Percentiles rank a stretch among this genome's conserved stretches.
Evolutionary conservation across 495 filamentous ascomycete genomes (phyloP).

Genomic region (Aspergillus nanangensis): DNA sequence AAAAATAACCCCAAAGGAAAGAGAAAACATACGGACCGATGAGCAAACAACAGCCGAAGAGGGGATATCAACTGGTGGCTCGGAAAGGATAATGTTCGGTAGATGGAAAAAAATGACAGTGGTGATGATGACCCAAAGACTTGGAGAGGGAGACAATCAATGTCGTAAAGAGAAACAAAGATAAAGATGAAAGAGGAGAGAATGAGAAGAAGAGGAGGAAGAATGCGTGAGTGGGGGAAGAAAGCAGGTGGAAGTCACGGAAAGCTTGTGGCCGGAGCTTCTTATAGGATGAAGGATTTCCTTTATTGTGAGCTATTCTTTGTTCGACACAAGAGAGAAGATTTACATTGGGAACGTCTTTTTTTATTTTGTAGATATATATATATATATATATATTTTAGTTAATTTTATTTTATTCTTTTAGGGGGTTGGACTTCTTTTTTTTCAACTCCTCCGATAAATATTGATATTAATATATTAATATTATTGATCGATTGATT

Average conservation of each 20-base stretch:
- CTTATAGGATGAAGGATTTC: conserved; percentile 3
- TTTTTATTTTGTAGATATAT: too few species aligned
- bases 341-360: too few species aligned
- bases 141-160: too few species aligned
- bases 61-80: too few species aligned
- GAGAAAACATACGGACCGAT: neutral
- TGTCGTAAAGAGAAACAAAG: neutral
- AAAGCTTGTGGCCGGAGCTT: conserved; percentile 14
- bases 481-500: too few species aligned
- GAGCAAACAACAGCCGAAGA: too few species aligned
- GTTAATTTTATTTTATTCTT: too few species aligned
- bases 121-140: neutral
- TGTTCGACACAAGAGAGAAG: neutral
- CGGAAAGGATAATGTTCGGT: neutral
- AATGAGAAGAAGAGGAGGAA: neutral
- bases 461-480: too few species aligned
- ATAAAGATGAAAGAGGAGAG: neutral
- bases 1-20: neutral
- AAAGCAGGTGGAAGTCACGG: conserved; percentile 2
- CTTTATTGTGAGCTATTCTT: neutral
- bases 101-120: neutral
- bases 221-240: neutral
- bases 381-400: too few species aligned
- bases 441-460: too few species aligned
- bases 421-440: too few species aligned